Conservation (phyloP, 805 yeast genomes). For the Yamadazyma sp. region DNA sequence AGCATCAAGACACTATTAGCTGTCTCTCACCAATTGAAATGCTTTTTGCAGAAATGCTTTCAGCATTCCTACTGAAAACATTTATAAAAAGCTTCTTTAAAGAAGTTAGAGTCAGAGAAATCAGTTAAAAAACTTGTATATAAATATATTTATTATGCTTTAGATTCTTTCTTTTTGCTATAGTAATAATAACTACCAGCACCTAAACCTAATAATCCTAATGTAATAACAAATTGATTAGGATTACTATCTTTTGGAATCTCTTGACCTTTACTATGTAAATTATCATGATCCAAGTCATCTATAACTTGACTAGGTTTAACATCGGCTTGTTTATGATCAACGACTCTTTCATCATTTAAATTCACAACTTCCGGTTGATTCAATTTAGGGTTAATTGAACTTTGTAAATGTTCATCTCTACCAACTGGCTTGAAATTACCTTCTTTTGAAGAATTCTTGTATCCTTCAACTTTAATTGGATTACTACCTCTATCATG, state of each 20-base stretch:
- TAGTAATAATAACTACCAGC: slow-evolving; percentile 27
- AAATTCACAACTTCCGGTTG: slow-evolving; percentile 32
- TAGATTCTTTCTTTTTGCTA: slow-evolving; percentile 4
- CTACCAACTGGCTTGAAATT: slow-evolving; percentile 31
- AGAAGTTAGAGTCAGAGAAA: no score
- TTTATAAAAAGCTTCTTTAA: neutral
- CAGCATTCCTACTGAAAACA: no score
- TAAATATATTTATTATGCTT: neutral
- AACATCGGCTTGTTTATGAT: slow-evolving; percentile 31
- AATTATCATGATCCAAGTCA: slow-evolving; percentile 36
- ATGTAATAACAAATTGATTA: slow-evolving; percentile 15
- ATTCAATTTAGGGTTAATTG: slow-evolving; percentile 41
- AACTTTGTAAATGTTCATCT: slow-evolving; percentile 39
- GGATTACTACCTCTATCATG: slow-evolving; percentile 38
- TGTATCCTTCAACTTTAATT: slow-evolving; percentile 21
- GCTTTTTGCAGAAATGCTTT: no score
- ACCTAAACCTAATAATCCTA: slow-evolving; percentile 27
- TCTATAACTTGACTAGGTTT: slow-evolving; percentile 32
- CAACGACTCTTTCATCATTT: slow-evolving; percentile 29
- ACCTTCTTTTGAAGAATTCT: slow-evolving; percentile 8
- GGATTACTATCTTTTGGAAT: slow-evolving; percentile 4
- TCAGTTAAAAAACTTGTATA: slow-evolving; percentile 2
- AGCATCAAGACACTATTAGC: slow-evolving; percentile 80
- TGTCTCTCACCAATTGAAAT: no score
- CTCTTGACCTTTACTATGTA: slow-evolving; percentile 17